Base-by-base conservation (phyloP, 768 basidiomycete species). In the Suillus plorans region DNA sequence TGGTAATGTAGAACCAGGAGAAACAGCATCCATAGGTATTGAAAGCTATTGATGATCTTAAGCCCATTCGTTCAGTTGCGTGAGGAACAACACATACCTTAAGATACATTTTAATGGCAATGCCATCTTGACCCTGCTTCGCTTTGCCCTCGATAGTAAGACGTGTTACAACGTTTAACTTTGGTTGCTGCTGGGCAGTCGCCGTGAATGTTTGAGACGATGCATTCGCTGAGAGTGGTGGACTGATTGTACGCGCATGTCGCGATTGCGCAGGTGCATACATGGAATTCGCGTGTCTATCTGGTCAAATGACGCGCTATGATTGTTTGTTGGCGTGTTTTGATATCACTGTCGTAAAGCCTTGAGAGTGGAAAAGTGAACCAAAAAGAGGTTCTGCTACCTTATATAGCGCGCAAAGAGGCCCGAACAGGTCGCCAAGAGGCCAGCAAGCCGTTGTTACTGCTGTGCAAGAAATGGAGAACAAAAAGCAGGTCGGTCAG, bases 121-220 rank as follows among this genome's bases (percentile, higher is more conserved):
- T 89, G 45, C 86, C 88, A 70, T 91, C 89, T 53, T 84, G 79
- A 2, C 83, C 85, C 63, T 84, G 83, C 74, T 85, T 89, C 25
- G 87, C 86, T 75, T 86, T 88, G 37, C 91, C 91, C 71, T 91
- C 89, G 58, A 93, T 85, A 28, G 86, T 87, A 39, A 92, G 82
- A 60, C 89, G 88, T 56, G 89, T 87, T 4, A 92, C 89, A 18
- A 92, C 78, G 71, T 90, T 91, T 60, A 87, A 70, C 71, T 84
- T 87, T 59, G 80, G 80, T 63, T 78, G 76, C 9, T 78, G 76
- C 9, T 80, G 78, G 28, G 74, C 78, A 12, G 83, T 77, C 0
- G 58, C 41, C 0, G 81, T 83, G 47, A 84, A 68, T 4, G 84
- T 84, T 25, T 84, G 81, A 5, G 84, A 77, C 56, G 84, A 84